Evolutionary conservation across 257 asterid genomes (phyloP).

Genomic region (Thymus quinquecostatus): DNA sequence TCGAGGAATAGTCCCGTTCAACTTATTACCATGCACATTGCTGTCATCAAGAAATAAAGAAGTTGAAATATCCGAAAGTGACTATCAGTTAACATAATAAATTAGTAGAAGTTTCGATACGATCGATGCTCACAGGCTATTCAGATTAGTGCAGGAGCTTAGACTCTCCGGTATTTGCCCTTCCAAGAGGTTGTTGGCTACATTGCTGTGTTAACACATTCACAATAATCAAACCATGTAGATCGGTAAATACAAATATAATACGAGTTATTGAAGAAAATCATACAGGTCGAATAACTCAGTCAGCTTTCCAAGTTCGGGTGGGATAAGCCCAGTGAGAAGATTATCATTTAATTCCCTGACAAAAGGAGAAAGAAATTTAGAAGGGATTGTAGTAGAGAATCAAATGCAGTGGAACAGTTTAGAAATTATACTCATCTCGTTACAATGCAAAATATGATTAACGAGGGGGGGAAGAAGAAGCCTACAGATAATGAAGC

Average conservation of each 20-base stretch:
- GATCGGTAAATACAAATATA: background rate
- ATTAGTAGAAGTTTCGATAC: background rate
- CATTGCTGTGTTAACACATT: conserved; percentile 52
- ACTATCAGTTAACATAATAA: background rate
- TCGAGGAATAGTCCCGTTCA: conserved; percentile 72
- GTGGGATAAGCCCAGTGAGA: conserved; percentile 74
- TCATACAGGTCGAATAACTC: conserved; percentile 84
- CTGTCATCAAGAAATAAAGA: conserved; percentile 39
- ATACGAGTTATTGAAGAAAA: conserved; percentile 1
- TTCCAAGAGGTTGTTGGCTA: conserved; percentile 73
- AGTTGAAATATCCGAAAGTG: background rate
- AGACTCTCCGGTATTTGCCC: conserved; percentile 79
- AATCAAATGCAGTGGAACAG: too few relatives aligned
- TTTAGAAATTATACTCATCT: too few relatives aligned
- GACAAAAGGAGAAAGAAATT: conserved; percentile 12
- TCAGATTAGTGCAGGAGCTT: conserved; percentile 85
- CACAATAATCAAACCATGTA: background rate
- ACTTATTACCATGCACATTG: conserved; percentile 71
- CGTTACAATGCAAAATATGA: background rate
- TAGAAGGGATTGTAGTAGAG: too few relatives aligned
- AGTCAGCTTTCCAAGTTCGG: conserved; percentile 85
- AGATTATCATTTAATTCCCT: conserved; percentile 88
- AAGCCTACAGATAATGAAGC: conserved; percentile 75
- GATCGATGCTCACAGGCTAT: conserved; percentile 79
- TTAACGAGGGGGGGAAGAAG: conserved; percentile 2